Evolutionary conservation across 139 green algal species (phyloP).

Genomic region (Ettlia oleoabundans): DNA sequence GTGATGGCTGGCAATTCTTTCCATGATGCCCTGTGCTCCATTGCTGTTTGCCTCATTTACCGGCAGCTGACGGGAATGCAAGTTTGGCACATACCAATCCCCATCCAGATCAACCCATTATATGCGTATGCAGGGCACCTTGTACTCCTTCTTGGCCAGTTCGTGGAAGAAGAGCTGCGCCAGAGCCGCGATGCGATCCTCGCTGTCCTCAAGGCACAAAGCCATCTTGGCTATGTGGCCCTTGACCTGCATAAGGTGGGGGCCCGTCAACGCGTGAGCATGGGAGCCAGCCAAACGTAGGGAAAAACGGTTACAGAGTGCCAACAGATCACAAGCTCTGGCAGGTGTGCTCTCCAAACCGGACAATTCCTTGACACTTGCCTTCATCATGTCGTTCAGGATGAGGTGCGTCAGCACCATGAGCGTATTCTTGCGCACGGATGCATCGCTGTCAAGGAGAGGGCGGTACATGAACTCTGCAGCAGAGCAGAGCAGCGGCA

Average conservation of each 20-base stretch:
- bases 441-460: constrained; percentile 48
- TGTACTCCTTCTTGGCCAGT: constrained; percentile 76
- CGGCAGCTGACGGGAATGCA: too few relatives aligned
- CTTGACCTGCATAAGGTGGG: constrained; percentile 55
- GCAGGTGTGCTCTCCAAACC: too few relatives aligned
- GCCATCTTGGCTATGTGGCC: constrained; percentile 89
- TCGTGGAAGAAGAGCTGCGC: constrained; percentile 86
- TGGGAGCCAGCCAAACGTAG: too few relatives aligned
- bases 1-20: too few relatives aligned
- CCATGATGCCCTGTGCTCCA: not conserved
- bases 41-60: not conserved
- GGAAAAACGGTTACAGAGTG: too few relatives aligned
- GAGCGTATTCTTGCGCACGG: constrained; percentile 79
- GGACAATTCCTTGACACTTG: constrained; percentile 42
- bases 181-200: constrained; percentile 60
- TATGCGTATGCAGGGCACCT: constrained; percentile 28
- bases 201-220: constrained; percentile 74
- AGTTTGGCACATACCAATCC: not conserved
- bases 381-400: constrained; percentile 97
- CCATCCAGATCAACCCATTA: not conserved
- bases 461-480: constrained; percentile 77
- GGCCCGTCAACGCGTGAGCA: too few relatives aligned
- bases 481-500: not conserved
- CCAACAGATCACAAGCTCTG: too few relatives aligned
- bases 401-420: constrained; percentile 95